Evolutionary conservation across 2,329 filamentous ascomycete genomes (phyloP).

Genomic region (Huntiella moniliformis): DNA sequence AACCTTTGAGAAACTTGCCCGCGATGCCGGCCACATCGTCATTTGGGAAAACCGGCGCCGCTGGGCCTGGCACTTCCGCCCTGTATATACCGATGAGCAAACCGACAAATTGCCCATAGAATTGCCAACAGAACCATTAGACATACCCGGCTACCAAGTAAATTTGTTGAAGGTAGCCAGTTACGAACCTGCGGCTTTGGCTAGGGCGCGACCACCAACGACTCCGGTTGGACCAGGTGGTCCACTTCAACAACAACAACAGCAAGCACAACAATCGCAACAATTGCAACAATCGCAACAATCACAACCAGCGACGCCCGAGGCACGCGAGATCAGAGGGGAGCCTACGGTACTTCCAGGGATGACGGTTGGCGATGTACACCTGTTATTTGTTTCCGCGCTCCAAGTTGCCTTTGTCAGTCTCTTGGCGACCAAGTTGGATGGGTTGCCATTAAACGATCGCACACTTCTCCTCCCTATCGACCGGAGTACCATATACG

Average conservation of each 20-base stretch:
- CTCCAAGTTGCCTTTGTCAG: constrained; percentile 7
- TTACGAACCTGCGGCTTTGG: constrained; percentile 8
- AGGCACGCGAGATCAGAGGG: too few relatives aligned
- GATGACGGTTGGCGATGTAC: constrained; percentile 3
- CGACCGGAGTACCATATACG: constrained; percentile 16
- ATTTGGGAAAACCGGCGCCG: constrained; percentile 31
- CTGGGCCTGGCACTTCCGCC: constrained; percentile 36
- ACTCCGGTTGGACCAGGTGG: neutral
- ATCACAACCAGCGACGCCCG: too few relatives aligned
- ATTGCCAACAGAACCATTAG: neutral
- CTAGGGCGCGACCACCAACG: constrained; percentile 3
- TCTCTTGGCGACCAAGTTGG: neutral
- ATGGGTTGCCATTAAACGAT: constrained; percentile 9
- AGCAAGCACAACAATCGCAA: neutral
- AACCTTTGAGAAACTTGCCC: constrained; percentile 32
- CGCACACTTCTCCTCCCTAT: constrained; percentile 15
- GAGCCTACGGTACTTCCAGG: too few relatives aligned
- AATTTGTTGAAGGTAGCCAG: neutral
- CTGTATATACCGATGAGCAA: constrained; percentile 23
- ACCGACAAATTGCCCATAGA: constrained; percentile 4
- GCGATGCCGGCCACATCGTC: constrained; percentile 33
- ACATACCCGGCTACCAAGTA: too few relatives aligned
- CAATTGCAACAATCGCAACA: neutral
- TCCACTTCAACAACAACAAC: neutral
- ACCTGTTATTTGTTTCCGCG: constrained; percentile 8